Evolutionary conservation across 805 yeast genomes (phyloP).

Genomic region (Candida tibetensis): DNA sequence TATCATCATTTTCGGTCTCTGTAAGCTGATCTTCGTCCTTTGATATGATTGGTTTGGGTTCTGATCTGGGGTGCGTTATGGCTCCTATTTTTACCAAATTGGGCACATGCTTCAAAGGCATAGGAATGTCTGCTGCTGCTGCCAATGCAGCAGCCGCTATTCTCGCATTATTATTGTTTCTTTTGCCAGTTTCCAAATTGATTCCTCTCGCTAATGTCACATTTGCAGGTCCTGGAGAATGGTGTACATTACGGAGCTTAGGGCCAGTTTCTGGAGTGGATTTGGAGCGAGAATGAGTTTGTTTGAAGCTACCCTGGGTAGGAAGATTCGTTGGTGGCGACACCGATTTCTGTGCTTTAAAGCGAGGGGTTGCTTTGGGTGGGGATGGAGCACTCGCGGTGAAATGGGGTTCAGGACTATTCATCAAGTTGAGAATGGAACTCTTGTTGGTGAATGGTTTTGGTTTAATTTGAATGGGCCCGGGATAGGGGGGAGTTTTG

Average conservation of each 20-base stretch:
- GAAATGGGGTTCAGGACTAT: constrained; percentile 10
- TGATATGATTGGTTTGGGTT: not conserved
- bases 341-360: constrained; percentile 6
- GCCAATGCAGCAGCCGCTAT: constrained; percentile 85
- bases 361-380: not conserved
- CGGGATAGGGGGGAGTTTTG: too few species aligned
- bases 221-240: constrained; percentile 48
- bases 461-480: not conserved
- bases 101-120: constrained; percentile 43
- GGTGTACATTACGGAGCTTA: constrained; percentile 1
- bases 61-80: not conserved
- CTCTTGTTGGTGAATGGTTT: constrained; percentile 2
- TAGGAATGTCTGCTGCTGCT: constrained; percentile 75
- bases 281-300: constrained; percentile 24
- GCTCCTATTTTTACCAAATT: not conserved
- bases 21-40: constrained; percentile 13
- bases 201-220: constrained; percentile 40
- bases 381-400: constrained; percentile 6
- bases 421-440: constrained; percentile 12
- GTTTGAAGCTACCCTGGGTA: constrained; percentile 16
- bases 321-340: constrained; percentile 13
- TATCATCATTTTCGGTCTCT: constrained; percentile 22
- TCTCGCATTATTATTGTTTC: constrained; percentile 49
- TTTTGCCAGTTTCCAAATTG: constrained; percentile 30
- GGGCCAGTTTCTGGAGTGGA: constrained; percentile 16